Evolutionary conservation across 306 rosid species (phyloP), one percentile per base, ranked within the genome.

Genomic region (Prunus mume): DNA sequence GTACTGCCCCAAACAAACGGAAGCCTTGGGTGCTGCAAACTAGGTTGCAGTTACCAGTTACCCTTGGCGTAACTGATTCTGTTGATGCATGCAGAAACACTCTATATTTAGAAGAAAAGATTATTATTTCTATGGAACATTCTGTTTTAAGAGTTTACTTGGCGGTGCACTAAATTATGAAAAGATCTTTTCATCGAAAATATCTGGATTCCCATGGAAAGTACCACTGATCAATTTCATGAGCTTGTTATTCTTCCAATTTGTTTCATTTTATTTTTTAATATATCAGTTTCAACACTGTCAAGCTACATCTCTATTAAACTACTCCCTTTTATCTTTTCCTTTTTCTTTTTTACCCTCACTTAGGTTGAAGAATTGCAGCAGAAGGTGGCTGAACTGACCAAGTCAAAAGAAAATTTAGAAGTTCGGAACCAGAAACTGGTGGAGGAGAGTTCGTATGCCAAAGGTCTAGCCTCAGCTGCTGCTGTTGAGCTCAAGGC

Each of bases 401-500:
- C 91, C 15, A 89, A 86, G 76, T 80, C 96, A 54, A 96, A 91
- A 75, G 96, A 92, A 72, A 90, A 88, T 77, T 83, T 92, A 17
- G 98, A 92, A 80, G 72, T 82, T 51, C 81, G 82, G 81, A 96
- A 96, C 88, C 93, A 87, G 86, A 92, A 92, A 78, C 86, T 96
- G 65, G 97, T 95, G 76, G 99, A 96, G 76, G 99, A 96, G 84
- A 87, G 97, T 84, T 81, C 96, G 67, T 96, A 92, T 85, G 99
- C 99, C 66, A 96, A 96, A 81, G 98, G 97, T 76, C 83, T 96
- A 66, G 99, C 99, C 66, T 96, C 99, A 46, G 99, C 99, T 72
- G 99, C 99, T n/a, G 99, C 98, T 6, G 98, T 92, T 71, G 99
- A 96, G 85, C 97, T 96, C 60, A 96, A 96, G 86, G 98, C 97